Evolutionary conservation across 352 stramenopile species (phyloP).

Genomic region (Phytophthora tentaculata): DNA sequence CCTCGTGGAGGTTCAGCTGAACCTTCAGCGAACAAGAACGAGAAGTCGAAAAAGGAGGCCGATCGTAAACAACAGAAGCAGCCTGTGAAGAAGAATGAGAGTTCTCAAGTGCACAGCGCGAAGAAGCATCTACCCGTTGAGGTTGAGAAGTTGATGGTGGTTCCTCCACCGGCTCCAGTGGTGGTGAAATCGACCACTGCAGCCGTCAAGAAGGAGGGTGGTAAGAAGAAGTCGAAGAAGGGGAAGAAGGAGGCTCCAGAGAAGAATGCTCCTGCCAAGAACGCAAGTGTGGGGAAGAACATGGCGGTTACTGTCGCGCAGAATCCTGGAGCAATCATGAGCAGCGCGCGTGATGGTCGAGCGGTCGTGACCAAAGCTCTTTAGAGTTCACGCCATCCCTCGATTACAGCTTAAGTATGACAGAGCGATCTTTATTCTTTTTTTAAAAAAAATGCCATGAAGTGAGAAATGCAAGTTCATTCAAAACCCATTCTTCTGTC

Average conservation of each 20-base stretch:
- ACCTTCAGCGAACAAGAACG: no score
- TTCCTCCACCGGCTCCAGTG: conserved; percentile 20
- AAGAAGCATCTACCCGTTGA: conserved; percentile 23
- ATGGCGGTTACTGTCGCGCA: not conserved
- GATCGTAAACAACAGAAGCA: not conserved
- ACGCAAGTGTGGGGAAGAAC: conserved; percentile 11
- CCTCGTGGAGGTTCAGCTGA: not conserved
- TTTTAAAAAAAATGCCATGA: no score
- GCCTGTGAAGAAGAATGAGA: conserved; percentile 11
- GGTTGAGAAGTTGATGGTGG: conserved; percentile 1
- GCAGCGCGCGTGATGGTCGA: conserved; percentile 8
- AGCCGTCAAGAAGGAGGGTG: conserved; percentile 2
- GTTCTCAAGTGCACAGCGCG: conserved; percentile 1
- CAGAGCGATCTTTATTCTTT: no score
- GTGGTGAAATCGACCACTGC: conserved; percentile 8
- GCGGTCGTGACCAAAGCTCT: conserved; percentile 1
- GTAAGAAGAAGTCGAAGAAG: conserved; percentile 6
- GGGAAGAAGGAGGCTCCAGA: not conserved
- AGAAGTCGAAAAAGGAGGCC: conserved; percentile 7
- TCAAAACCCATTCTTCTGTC: no score
- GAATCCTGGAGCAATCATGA: conserved; percentile 17
- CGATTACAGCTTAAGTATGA: no score
- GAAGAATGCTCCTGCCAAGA: conserved; percentile 16
- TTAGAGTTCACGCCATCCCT: no score
- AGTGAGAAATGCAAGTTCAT: no score